These are phyloP conservation scores for Henckelia pumila DNA, from an alignment of 257 asterid genomes.

Conservation along the genomic window DNA sequence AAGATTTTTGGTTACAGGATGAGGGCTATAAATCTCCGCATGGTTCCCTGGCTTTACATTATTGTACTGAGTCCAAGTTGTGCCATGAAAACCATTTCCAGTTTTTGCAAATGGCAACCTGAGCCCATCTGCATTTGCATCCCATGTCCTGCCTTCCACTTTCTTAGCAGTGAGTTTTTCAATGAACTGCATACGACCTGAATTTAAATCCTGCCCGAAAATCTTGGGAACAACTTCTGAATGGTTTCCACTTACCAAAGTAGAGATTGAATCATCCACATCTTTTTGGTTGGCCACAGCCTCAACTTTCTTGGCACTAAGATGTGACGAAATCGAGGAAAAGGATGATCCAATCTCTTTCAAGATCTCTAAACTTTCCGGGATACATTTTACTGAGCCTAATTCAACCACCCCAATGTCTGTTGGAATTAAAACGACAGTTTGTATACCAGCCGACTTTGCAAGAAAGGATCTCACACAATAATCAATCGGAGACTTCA, in stretches of 20 bases:
- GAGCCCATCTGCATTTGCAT: conserved; percentile 32
- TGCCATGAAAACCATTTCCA: conserved; percentile 39
- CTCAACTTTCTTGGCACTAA: conserved; percentile 46
- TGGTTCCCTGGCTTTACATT: conserved; percentile 38
- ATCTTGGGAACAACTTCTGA: conserved; percentile 43
- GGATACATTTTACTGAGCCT: conserved; percentile 75
- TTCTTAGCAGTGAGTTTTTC: conserved; percentile 41
- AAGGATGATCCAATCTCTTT: conserved; percentile 54
- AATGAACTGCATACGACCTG: conserved; percentile 28
- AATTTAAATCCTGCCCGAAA: conserved; percentile 57
- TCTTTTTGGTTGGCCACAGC: conserved; percentile 29
- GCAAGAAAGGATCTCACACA: conserved; percentile 84
- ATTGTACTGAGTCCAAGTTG: conserved; percentile 47
- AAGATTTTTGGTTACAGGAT: conserved; percentile 33
- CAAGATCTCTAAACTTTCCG: conserved; percentile 58
- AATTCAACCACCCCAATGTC: conserved; percentile 87
- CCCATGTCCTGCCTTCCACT: conserved; percentile 36
- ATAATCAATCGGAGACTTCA: conserved; percentile 47
- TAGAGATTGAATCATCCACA: conserved; percentile 23
- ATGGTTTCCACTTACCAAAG: conserved; percentile 24
- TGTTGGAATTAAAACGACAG: conserved; percentile 82
- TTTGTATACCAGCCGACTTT: conserved; percentile 81
- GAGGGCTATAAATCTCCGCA: conserved; percentile 38
- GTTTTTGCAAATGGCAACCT: conserved; percentile 37
- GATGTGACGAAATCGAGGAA: conserved; percentile 44